Evolutionary conservation across 495 filamentous ascomycete genomes (phyloP).

Genomic region (Hypoxylon cercidicola): DNA sequence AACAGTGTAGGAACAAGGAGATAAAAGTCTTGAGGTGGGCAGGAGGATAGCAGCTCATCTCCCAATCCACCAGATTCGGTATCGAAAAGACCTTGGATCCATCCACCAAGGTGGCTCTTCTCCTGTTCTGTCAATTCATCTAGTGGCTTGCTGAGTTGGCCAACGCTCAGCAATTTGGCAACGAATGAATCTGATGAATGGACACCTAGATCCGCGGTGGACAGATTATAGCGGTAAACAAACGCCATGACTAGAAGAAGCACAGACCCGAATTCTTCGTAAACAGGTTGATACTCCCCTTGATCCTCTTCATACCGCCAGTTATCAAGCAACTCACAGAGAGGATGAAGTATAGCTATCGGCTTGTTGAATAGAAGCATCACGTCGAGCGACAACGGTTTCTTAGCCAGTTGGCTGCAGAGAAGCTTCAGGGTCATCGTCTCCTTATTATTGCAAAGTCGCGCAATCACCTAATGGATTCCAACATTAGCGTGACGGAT

Average conservation of each 20-base stretch:
- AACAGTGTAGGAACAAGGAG: constrained; percentile 90
- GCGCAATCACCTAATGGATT: constrained; percentile 71
- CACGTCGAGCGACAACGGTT: constrained; percentile 81
- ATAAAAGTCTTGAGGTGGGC: constrained; percentile 94
- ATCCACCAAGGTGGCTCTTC: constrained; percentile 78
- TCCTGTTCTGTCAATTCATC: constrained; percentile 77
- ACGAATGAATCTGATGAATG: constrained; percentile 74
- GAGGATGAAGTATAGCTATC: constrained; percentile 77
- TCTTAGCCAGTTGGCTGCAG: constrained; percentile 81
- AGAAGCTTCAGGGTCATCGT: constrained; percentile 90
- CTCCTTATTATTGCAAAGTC: constrained; percentile 82
- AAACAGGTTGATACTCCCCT: constrained; percentile 93
- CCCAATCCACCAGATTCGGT: constrained; percentile 75
- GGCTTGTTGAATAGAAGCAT: constrained; percentile 86
- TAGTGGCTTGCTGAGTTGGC: constrained; percentile 67
- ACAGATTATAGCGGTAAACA: constrained; percentile 83
- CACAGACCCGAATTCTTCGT: constrained; percentile 94
- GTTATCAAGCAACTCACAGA: constrained; percentile 85
- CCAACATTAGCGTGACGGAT: constrained; percentile 17
- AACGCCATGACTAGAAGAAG: constrained; percentile 84
- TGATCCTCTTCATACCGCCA: constrained; percentile 97
- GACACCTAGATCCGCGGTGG: constrained; percentile 72
- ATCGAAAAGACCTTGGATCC: constrained; percentile 90
- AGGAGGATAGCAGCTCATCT: constrained; percentile 91
- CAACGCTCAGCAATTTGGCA: constrained; percentile 75